phyloP scores from a whole-genome alignment of 2,329 filamentous ascomycete species.

The Davidsoniella australis region DNA sequence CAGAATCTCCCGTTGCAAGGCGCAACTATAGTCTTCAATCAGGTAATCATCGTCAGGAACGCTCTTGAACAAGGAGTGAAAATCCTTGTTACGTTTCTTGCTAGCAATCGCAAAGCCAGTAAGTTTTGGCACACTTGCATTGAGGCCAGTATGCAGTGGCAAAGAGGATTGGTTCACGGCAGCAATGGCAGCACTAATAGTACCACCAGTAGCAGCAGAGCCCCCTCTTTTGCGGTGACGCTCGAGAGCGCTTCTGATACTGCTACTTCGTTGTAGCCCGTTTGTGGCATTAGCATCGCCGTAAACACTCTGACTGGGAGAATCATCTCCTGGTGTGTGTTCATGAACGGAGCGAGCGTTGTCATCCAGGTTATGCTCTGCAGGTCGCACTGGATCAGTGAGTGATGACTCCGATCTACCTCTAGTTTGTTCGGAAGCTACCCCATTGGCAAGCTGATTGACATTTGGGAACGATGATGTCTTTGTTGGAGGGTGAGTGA shows the following conservation, averaged over 20 bases:
- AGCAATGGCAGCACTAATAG: conserved; percentile 55
- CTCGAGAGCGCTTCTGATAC: conserved; percentile 44
- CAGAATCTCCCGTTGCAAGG: conserved; percentile 85
- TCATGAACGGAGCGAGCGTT: conserved; percentile 16
- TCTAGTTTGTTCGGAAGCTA: conserved; percentile 18
- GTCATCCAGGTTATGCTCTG: conserved; percentile 21
- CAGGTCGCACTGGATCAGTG: conserved; percentile 22
- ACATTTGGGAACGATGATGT: neutral
- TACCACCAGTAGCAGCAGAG: conserved; percentile 51
- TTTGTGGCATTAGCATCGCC: conserved; percentile 8
- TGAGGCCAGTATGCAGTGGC: conserved; percentile 42
- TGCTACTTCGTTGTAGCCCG: conserved; percentile 45
- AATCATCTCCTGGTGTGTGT: neutral
- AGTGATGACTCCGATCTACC: conserved; percentile 43
- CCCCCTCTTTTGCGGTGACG: conserved; percentile 65
- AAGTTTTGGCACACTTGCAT: conserved; percentile 50
- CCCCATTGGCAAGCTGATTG: neutral
- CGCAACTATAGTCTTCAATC: conserved; percentile 97
- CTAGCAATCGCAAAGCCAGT: conserved; percentile 93
- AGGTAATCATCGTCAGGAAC: conserved; percentile 96
- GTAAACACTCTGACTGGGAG: conserved; percentile 11
- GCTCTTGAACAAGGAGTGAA: conserved; percentile 84
- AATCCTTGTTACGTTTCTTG: conserved; percentile 90
- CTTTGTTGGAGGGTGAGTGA: conserved; percentile 34
- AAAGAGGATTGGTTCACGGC: conserved; percentile 35